Percentiles rank a stretch among this genome's conserved stretches.
These are phyloP conservation scores for Mikania micrantha DNA, from an alignment of 129 eudicot species.

Conservation along the genomic window DNA sequence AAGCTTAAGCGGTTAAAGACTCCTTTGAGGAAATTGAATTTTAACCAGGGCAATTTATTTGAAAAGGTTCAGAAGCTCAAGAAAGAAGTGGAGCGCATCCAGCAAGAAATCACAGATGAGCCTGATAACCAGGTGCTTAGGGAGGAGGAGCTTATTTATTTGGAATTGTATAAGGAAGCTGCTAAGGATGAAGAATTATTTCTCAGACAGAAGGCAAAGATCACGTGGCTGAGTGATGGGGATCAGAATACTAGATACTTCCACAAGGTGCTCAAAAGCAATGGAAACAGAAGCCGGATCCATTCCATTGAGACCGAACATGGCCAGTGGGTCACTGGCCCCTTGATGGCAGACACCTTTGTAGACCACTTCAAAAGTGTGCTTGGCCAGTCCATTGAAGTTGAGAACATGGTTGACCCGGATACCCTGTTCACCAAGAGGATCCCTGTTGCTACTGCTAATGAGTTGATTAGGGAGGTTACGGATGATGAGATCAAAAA, in stretches of 20 bases:
- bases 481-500: neutral
- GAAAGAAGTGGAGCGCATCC: neutral
- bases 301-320: no score
- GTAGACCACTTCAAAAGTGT: no score
- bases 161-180: neutral
- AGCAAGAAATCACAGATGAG: neutral
- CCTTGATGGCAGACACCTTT: no score
- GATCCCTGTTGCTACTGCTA: neutral
- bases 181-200: neutral
- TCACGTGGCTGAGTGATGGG: neutral
- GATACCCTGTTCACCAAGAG: no score
- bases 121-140: neutral
- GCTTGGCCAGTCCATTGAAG: no score
- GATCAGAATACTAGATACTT: neutral
- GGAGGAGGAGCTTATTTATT: neutral
- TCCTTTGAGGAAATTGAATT: neutral
- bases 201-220: neutral
- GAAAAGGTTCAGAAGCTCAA: neutral
- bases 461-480: neutral
- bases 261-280: no score
- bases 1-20: no score
- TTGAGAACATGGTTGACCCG: no score
- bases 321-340: no score
- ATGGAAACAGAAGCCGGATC: no score
- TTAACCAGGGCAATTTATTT: neutral